These are phyloP conservation scores for Paraconiothyrium sp. DNA, from an alignment of 2,329 filamentous ascomycete species.

Conservation along the genomic window DNA sequence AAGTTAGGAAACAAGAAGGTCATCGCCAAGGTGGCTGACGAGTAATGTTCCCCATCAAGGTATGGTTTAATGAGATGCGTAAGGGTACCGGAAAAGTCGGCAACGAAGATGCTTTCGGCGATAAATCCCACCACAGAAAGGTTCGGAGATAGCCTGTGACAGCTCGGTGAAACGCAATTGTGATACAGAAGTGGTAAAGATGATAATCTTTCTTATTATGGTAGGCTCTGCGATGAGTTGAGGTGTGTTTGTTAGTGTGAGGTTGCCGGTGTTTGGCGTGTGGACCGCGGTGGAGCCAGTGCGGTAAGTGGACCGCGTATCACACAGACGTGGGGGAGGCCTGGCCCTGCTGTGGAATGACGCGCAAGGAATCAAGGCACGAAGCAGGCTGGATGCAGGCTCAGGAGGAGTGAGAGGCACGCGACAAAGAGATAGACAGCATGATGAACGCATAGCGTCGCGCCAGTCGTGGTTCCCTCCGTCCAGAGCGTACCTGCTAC, in stretches of 20 bases:
- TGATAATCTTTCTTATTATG: not conserved
- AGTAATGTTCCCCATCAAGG: not conserved
- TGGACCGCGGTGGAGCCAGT: not conserved
- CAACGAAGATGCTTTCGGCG: slow-evolving; percentile 1
- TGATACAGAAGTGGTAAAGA: not conserved
- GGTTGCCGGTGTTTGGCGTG: not conserved
- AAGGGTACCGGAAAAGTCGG: slow-evolving; percentile 3
- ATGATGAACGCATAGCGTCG: not conserved
- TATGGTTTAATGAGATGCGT: not conserved
- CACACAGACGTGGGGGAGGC: not conserved
- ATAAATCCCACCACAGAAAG: not conserved
- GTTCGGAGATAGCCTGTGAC: not conserved
- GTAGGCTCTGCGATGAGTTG: not conserved
- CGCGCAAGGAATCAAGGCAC: not conserved
- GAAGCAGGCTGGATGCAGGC: not conserved
- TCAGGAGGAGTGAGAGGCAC: not conserved
- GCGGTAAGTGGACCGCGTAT: slow-evolving; percentile 8
- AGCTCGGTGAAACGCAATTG: not conserved
- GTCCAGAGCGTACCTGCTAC: not conserved
- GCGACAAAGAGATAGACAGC: not conserved
- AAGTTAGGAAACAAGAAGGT: slow-evolving; percentile 30
- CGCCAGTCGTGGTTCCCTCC: slow-evolving; percentile 3
- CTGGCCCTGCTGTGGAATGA: slow-evolving; percentile 3
- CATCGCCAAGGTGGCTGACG: slow-evolving; percentile 25
- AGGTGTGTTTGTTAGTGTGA: not conserved